Conservation (phyloP, 2,329 filamentous ascomycete species). For the Epichloe amarillans region DNA sequence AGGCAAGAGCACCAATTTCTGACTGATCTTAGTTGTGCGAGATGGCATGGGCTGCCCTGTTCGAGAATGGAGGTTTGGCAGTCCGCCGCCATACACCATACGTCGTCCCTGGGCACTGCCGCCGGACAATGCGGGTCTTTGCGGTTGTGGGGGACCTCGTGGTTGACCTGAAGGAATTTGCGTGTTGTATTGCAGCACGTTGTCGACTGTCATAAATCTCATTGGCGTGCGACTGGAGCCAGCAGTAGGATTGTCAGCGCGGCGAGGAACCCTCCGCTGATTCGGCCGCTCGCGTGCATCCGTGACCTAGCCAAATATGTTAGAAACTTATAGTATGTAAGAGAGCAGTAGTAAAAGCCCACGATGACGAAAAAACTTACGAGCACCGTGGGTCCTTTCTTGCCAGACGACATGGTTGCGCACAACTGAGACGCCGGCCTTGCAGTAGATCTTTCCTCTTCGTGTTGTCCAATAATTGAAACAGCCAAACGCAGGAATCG, state of each 20-base stretch:
- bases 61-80: constrained; percentile 28
- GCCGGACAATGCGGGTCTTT: constrained; percentile 11
- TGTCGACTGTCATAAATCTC: constrained; percentile 82
- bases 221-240: constrained; percentile 33
- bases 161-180: constrained; percentile 93
- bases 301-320: constrained; percentile 18
- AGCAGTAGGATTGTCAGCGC: constrained; percentile 19
- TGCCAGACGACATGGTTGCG: constrained; percentile 29
- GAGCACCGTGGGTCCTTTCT: constrained; percentile 48
- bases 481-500: not conserved
- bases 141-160: constrained; percentile 50
- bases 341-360: not conserved
- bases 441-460: not conserved
- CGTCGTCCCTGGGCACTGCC: constrained; percentile 10
- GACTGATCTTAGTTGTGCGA: constrained; percentile 83
- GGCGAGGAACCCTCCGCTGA: constrained; percentile 19
- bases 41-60: constrained; percentile 56
- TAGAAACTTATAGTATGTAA: constrained; percentile 1
- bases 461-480: not conserved
- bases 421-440: not conserved
- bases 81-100: constrained; percentile 22
- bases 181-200: constrained; percentile 83
- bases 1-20: constrained; percentile 90
- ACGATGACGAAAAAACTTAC: constrained; percentile 23
- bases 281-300: constrained; percentile 24